Percentiles rank a stretch among this genome's conserved stretches.
phyloP scores from a whole-genome alignment of 2,329 filamentous ascomycete species.

The Diaporthe australafricana region DNA sequence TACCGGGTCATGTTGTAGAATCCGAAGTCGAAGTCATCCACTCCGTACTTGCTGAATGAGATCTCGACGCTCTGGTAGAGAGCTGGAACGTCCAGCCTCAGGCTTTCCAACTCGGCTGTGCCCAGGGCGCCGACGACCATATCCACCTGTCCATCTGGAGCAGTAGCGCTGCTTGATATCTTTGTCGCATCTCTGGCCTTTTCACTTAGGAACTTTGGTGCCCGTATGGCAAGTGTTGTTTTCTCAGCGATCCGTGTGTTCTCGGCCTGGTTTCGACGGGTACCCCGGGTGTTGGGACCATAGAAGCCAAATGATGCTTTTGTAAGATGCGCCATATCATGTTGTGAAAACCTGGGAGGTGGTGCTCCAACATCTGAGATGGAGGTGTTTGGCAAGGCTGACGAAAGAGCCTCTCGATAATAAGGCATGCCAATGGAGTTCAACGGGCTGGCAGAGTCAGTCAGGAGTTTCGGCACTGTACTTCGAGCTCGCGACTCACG shows the following conservation, averaged over 20 bases:
- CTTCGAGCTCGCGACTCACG: constrained; percentile 59
- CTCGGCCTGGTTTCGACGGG: constrained; percentile 84
- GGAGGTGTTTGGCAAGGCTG: constrained; percentile 88
- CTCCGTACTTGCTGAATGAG: constrained; percentile 98
- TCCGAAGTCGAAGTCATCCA: constrained; percentile 99
- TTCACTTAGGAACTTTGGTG: constrained; percentile 95
- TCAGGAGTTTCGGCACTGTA: not conserved
- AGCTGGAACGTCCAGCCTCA: constrained; percentile 83
- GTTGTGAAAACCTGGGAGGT: constrained; percentile 78
- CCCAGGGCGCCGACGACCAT: constrained; percentile 75
- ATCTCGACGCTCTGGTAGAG: constrained; percentile 97
- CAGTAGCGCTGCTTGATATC: constrained; percentile 55
- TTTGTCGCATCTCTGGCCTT: constrained; percentile 79
- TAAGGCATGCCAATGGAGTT: constrained; percentile 92
- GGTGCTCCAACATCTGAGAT: constrained; percentile 88
- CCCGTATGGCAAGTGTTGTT: constrained; percentile 71
- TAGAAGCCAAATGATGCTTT: constrained; percentile 81
- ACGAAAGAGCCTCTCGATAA: constrained; percentile 88
- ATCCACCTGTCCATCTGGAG: constrained; percentile 55
- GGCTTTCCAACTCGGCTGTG: constrained; percentile 77
- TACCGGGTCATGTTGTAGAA: constrained; percentile 95
- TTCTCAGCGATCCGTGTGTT: constrained; percentile 76
- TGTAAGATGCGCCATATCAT: constrained; percentile 76
- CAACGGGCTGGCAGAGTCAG: constrained; percentile 69
- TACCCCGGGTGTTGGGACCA: constrained; percentile 79